Base-by-base conservation (phyloP, 768 basidiomycete species). In the Pleurotus tuoliensis region DNA sequence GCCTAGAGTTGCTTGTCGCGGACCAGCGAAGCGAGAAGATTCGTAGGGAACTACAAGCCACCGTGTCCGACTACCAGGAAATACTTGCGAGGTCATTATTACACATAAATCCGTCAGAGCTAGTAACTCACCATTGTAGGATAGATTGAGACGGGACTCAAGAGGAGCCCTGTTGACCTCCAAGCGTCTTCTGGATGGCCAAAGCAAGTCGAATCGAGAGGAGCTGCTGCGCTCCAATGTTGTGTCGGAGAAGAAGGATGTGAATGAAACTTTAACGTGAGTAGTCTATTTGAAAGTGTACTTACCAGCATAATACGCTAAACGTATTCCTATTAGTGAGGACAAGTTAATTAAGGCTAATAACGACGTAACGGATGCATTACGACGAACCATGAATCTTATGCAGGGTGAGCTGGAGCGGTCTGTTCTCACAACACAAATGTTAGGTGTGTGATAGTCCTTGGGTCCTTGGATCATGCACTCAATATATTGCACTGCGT, bases 341-440 rank as follows among this genome's bases (percentile, higher is more conserved):
- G 94, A 97, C 61, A 80, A 80, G 0, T 79, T 99, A 11, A 94
- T 94, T 87, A 85, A 85, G 60, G 86, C 92, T n/a, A 92, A 87
- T 55, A 81, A 89, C 59, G 82, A 94, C 59, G 92, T 99, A 8
- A 98, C 95, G 1, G 88, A 90, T 18, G 84, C 92, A 3, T 76
- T 98, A 7, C 84, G 91, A 47, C 82, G 94, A 37, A 98, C 95
- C 3, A 81, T 93, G 38, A 78, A 74, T 11, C 73, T 93, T 3
- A 92, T 99, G 92, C 92, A 96, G 71, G 83, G 82, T 40, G 97
- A 98, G 65, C 84, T 99, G 2, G 92, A 98, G 64, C 83, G 86
- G 20, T 94, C 92, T 0, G 91, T 95, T 5, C 78, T 96, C 48
- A 84, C 91, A 3, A 79, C 79, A 4, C 94, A 99, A 66, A 83